phyloP scores from a whole-genome alignment of 371 early-diverging fungal species.

The Mortierella sp. region DNA sequence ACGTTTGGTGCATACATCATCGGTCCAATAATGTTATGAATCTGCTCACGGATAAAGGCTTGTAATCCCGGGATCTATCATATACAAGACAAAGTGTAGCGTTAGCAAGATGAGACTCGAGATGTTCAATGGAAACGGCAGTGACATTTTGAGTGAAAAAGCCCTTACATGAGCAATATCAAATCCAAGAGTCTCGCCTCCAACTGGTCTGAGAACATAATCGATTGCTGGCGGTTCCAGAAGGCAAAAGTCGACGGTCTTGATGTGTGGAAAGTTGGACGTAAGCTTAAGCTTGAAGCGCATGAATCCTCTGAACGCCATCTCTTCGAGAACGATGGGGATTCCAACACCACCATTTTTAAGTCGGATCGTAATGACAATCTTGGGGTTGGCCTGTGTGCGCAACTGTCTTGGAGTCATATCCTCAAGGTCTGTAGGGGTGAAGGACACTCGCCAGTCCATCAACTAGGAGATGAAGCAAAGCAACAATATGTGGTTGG shows the following conservation, averaged over 20 bases:
- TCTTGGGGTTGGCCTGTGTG: constrained; percentile 85
- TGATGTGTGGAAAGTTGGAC: constrained; percentile 89
- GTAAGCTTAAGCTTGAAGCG: constrained; percentile 85
- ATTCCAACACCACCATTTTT: constrained; percentile 91
- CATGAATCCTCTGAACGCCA: constrained; percentile 88
- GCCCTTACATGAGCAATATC: constrained; percentile 78
- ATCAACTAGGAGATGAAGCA: constrained; percentile 64
- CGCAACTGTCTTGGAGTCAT: constrained; percentile 70
- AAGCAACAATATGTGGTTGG: not conserved
- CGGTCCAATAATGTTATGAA: constrained; percentile 76
- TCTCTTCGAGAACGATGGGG: constrained; percentile 92
- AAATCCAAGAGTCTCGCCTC: constrained; percentile 87
- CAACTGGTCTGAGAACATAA: constrained; percentile 92
- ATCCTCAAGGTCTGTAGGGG: constrained; percentile 81
- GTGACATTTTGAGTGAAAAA: not conserved
- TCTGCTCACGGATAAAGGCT: constrained; percentile 83
- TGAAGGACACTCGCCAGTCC: constrained; percentile 94
- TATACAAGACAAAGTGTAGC: constrained; percentile 4
- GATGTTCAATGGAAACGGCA: not conserved
- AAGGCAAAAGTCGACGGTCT: constrained; percentile 87
- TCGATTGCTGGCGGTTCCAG: constrained; percentile 91
- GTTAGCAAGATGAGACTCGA: not conserved
- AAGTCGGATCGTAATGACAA: constrained; percentile 90
- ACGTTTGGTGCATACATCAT: constrained; percentile 90
- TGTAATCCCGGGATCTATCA: constrained; percentile 82